A percentile compares a stretch with the other conserved stretches of the same genome.
Evolutionary conservation across 768 basidiomycete species (phyloP).

Genomic region (Boletus tylopilopsis): DNA sequence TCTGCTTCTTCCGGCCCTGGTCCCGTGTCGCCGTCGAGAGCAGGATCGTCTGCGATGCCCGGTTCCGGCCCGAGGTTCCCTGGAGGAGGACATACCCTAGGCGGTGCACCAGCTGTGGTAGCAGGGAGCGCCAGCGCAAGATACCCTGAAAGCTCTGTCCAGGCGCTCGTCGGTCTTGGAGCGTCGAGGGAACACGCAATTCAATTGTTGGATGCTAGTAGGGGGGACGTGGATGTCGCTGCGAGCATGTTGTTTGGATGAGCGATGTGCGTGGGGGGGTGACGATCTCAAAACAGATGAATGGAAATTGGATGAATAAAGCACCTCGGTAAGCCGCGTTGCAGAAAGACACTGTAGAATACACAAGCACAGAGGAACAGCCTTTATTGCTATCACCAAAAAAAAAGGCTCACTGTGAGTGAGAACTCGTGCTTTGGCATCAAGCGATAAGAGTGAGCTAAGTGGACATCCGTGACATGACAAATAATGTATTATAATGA

Average conservation of each 20-base stretch:
- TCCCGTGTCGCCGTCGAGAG: constrained; percentile 4
- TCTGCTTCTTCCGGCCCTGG: constrained; percentile 20
- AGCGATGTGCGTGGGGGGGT: neutral
- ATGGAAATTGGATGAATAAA: neutral
- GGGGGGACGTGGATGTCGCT: constrained; percentile 85
- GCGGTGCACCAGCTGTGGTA: constrained; percentile 35
- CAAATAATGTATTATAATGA: too few species aligned
- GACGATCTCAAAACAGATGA: constrained; percentile 1
- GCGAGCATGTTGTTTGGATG: constrained; percentile 77
- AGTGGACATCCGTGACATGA: too few species aligned
- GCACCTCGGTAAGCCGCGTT: too few species aligned
- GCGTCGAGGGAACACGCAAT: constrained; percentile 75
- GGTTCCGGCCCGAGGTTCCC: constrained; percentile 51
- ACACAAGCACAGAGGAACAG: too few species aligned
- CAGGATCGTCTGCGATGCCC: constrained; percentile 32
- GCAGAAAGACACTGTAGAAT: too few species aligned
- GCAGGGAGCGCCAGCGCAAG: constrained; percentile 46
- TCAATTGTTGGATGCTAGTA: constrained; percentile 68
- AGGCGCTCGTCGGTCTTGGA: constrained; percentile 72
- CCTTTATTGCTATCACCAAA: too few species aligned
- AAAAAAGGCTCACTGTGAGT: too few species aligned
- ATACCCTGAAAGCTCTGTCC: constrained; percentile 57
- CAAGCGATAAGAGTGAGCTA: too few species aligned
- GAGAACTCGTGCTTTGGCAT: too few species aligned
- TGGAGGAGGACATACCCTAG: constrained; percentile 63